Evolutionary conservation across 495 filamentous ascomycete genomes (phyloP).

Genomic region (Talaromyces thailandensis): DNA sequence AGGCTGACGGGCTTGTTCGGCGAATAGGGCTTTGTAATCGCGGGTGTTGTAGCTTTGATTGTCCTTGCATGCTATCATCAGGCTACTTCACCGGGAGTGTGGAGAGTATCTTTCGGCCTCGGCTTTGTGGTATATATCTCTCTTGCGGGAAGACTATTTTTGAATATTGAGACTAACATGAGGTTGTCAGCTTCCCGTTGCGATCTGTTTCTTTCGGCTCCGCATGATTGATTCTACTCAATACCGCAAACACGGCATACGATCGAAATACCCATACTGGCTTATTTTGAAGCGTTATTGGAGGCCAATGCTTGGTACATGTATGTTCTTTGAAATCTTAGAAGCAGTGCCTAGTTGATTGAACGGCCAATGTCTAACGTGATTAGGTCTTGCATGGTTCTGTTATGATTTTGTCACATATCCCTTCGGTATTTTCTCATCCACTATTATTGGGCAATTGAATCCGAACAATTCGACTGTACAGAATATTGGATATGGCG

Average conservation of each 20-base stretch:
- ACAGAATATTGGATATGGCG: slow-evolving; percentile 35
- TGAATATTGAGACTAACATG: not conserved
- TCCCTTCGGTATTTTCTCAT: slow-evolving; percentile 31
- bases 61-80: slow-evolving; percentile 21
- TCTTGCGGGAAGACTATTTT: not conserved
- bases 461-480: slow-evolving; percentile 30
- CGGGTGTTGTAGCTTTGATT: slow-evolving; percentile 23
- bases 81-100: slow-evolving; percentile 18
- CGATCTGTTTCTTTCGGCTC: slow-evolving; percentile 29
- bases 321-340: slow-evolving; percentile 9
- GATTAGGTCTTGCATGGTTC: slow-evolving; percentile 25
- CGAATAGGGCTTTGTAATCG: slow-evolving; percentile 21
- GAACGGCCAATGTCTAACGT: not conserved
- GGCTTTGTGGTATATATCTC: slow-evolving; percentile 20
- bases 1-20: not conserved
- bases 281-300: slow-evolving; percentile 28
- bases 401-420: slow-evolving; percentile 35
- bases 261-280: slow-evolving; percentile 23
- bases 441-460: slow-evolving; percentile 24
- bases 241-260: slow-evolving; percentile 27
- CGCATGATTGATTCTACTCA: slow-evolving; percentile 30
- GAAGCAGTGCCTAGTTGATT: not conserved
- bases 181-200: slow-evolving; percentile 16
- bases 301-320: slow-evolving; percentile 31
- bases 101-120: slow-evolving; percentile 26